A percentile compares a stretch with the other conserved stretches of the same genome.
These are phyloP conservation scores for Cladophialophora immunda DNA, from an alignment of 2,329 filamentous ascomycete species.

Conservation along the genomic window DNA sequence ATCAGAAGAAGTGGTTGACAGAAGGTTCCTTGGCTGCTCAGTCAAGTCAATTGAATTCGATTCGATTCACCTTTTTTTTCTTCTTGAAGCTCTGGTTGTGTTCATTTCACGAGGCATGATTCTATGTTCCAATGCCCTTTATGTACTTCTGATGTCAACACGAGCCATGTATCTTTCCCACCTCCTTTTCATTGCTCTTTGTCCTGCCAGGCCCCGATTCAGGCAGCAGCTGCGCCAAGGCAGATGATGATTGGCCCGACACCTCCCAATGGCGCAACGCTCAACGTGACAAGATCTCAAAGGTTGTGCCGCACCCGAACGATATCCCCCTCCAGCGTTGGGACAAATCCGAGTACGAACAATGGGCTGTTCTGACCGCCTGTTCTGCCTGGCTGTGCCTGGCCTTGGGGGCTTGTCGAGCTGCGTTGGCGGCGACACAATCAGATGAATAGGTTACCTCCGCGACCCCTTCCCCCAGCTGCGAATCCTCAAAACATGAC, in stretches of 20 bases:
- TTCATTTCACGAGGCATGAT: neutral
- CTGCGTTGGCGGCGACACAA: neutral
- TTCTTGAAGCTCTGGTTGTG: neutral
- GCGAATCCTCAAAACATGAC: neutral
- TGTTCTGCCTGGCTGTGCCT: neutral
- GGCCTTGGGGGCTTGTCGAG: neutral
- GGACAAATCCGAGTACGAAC: neutral
- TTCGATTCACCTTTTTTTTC: neutral
- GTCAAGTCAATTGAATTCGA: neutral
- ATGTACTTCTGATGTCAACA: neutral
- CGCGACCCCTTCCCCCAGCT: too few species aligned
- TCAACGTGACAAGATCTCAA: neutral
- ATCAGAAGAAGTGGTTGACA: neutral
- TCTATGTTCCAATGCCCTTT: neutral
- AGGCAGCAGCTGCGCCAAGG: constrained; percentile 35
- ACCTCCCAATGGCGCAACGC: neutral
- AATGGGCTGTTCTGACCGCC: neutral
- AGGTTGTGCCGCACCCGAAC: constrained; percentile 2
- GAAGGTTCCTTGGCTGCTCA: neutral
- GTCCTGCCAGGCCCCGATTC: constrained; percentile 14
- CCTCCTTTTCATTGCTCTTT: neutral
- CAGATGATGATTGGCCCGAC: neutral
- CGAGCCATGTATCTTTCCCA: neutral
- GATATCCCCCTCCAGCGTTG: neutral
- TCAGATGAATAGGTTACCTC: neutral